Percentiles rank a stretch among this genome's conserved stretches.
phyloP scores from a whole-genome alignment of 371 early-diverging fungal genomes.

The Coemansia sp. region DNA sequence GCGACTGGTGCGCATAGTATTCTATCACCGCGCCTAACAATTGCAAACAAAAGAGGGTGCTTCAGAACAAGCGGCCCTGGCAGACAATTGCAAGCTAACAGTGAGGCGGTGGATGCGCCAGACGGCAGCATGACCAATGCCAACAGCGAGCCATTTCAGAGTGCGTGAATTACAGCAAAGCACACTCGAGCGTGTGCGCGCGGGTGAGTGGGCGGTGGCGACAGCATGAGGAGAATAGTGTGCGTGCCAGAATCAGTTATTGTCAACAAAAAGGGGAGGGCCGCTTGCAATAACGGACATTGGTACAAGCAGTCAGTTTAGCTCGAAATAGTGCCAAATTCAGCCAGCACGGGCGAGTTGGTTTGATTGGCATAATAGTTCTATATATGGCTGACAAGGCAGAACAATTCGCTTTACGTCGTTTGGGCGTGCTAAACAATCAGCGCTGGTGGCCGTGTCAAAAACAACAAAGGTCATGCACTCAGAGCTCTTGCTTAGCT shows the following conservation, averaged over 20 bases:
- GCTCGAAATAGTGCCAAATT: background rate
- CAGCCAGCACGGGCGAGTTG: background rate
- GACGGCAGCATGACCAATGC: background rate
- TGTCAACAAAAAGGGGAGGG: no score
- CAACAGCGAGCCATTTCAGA: background rate
- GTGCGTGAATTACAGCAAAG: conserved; percentile 3
- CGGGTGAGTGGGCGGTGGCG: background rate
- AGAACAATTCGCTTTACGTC: background rate
- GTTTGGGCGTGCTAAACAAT: background rate
- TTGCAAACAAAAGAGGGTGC: conserved; percentile 12
- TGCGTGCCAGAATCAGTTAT: background rate
- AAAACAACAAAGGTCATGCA: background rate
- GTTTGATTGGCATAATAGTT: background rate
- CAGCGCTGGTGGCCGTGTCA: background rate
- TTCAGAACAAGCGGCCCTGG: background rate
- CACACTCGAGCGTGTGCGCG: background rate
- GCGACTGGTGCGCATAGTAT: background rate
- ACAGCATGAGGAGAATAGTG: background rate
- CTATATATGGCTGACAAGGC: conserved; percentile 1
- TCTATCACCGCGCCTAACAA: conserved; percentile 8
- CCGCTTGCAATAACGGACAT: no score
- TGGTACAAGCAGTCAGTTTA: background rate
- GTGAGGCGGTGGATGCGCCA: conserved; percentile 17
- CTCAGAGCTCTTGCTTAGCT: background rate
- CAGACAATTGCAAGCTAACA: conserved; percentile 9